A percentile compares a stretch with the other conserved stretches of the same genome.
Evolutionary conservation across 139 green algal species (phyloP).

Genomic region (Chlamydomonas sphaeroides): DNA sequence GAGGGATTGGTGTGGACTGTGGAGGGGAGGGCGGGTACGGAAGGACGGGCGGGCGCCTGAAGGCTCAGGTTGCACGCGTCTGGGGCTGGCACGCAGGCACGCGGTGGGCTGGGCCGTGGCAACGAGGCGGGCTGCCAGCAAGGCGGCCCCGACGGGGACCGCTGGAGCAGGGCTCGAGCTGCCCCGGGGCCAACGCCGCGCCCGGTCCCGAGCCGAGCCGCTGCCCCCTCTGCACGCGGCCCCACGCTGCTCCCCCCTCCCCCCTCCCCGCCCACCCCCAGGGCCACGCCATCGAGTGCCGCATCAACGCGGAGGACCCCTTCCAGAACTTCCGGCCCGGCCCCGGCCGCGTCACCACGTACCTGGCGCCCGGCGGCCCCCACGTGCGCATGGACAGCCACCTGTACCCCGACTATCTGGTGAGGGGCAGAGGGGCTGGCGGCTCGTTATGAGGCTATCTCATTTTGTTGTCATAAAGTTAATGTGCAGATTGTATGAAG

Average conservation of each 20-base stretch:
- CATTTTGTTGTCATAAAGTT: no score
- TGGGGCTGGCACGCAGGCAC: not conserved
- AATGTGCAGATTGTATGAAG: no score
- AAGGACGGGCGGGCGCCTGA: no score
- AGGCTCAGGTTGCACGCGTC: no score
- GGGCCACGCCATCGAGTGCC: slow-evolving; percentile 94
- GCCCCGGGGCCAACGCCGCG: no score
- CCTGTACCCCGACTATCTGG: slow-evolving; percentile 95
- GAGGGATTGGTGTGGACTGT: not conserved
- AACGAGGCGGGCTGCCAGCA: no score
- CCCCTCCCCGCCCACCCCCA: slow-evolving; percentile 26
- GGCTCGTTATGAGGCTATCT: no score
- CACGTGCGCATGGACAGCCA: slow-evolving; percentile 97
- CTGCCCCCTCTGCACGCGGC: not conserved
- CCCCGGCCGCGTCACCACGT: slow-evolving; percentile 85
- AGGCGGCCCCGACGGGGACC: no score
- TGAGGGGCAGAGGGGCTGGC: not conserved
- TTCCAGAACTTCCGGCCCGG: slow-evolving; percentile 76
- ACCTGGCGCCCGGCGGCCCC: slow-evolving; percentile 91
- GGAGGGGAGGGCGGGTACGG: not conserved
- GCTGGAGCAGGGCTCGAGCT: no score
- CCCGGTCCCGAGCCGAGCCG: no score
- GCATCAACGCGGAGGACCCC: slow-evolving; percentile 95
- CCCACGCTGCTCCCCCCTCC: not conserved
- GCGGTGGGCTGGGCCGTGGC: no score